Percentiles rank a stretch among this genome's conserved stretches.
phyloP scores from a whole-genome alignment of 495 filamentous ascomycete genomes.

The Aspergillus kassunensis region DNA sequence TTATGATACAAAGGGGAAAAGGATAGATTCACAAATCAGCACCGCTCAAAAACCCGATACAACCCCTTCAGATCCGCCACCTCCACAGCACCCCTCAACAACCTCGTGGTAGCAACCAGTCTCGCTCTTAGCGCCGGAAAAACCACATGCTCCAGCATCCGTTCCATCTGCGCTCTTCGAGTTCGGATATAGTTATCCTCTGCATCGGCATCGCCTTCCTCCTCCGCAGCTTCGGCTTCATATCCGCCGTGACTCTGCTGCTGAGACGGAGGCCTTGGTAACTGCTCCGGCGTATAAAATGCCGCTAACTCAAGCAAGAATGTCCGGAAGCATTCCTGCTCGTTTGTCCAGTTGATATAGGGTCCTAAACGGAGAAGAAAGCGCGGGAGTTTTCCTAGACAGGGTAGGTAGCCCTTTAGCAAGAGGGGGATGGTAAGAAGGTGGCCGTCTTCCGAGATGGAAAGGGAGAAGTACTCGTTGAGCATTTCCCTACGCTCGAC shows the following conservation, averaged over 20 bases:
- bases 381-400: constrained; percentile 77
- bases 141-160: constrained; percentile 75
- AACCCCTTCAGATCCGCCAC: constrained; percentile 91
- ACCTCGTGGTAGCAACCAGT: constrained; percentile 74
- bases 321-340: constrained; percentile 80
- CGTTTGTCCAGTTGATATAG: constrained; percentile 78
- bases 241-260: background rate
- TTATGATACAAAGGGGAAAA: too few relatives aligned
- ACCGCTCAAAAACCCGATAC: constrained; percentile 96
- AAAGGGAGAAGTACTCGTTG: constrained; percentile 83
- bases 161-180: constrained; percentile 61
- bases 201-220: constrained; percentile 8
- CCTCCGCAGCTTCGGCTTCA: background rate
- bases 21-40: constrained; percentile 45
- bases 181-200: constrained; percentile 50
- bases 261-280: constrained; percentile 52
- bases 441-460: constrained; percentile 74
- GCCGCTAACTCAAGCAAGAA: constrained; percentile 85
- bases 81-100: constrained; percentile 80
- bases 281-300: constrained; percentile 85
- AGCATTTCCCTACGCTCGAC: constrained; percentile 81
- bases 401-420: constrained; percentile 82
- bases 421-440: constrained; percentile 77
- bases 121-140: constrained; percentile 85
- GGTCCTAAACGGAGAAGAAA: constrained; percentile 90